A percentile compares a stretch with the other conserved stretches of the same genome.
Conservation (phyloP, 371 early-diverging fungal genomes). For the Mucor irregularis region DNA sequence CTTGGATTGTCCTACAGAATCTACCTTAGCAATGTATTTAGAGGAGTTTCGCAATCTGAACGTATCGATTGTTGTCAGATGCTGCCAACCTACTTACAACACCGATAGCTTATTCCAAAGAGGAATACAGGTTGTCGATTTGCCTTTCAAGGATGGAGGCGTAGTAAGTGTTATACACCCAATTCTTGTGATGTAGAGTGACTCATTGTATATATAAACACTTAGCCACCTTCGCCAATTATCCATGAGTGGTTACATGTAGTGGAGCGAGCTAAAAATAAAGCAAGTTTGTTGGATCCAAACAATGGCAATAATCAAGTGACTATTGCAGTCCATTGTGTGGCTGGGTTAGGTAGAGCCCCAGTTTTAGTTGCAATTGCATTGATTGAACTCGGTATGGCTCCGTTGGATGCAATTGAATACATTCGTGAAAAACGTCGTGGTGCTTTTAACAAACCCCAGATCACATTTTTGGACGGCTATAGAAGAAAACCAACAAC, state of each 20-base stretch:
- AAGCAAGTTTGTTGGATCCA: too few species aligned
- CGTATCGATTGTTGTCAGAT: conserved; percentile 82
- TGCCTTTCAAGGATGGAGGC: conserved; percentile 63
- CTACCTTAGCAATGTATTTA: conserved; percentile 75
- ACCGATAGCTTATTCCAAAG: conserved; percentile 64
- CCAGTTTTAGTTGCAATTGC: conserved; percentile 79
- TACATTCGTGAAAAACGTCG: conserved; percentile 73
- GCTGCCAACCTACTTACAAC: conserved; percentile 88
- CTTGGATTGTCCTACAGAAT: conserved; percentile 87
- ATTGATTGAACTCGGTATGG: conserved; percentile 80
- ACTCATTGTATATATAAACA: background rate
- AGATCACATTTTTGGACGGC: conserved; percentile 65
- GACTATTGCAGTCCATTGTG: conserved; percentile 85
- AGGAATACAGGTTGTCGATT: conserved; percentile 37
- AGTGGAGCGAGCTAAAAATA: conserved; percentile 47
- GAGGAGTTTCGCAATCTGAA: conserved; percentile 71
- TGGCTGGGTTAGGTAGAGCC: conserved; percentile 81
- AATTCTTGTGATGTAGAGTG: background rate
- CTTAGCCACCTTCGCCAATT: conserved; percentile 66
- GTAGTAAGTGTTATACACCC: conserved; percentile 35
- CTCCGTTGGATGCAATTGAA: conserved; percentile 76
- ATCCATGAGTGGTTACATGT: conserved; percentile 76
- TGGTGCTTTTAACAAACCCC: conserved; percentile 82
- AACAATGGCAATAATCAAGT: too few species aligned
- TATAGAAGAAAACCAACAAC: conserved; percentile 32